These are phyloP conservation scores for Cladophialophora chaetospira DNA, from an alignment of 2,329 filamentous ascomycete genomes.

Conservation along the genomic window DNA sequence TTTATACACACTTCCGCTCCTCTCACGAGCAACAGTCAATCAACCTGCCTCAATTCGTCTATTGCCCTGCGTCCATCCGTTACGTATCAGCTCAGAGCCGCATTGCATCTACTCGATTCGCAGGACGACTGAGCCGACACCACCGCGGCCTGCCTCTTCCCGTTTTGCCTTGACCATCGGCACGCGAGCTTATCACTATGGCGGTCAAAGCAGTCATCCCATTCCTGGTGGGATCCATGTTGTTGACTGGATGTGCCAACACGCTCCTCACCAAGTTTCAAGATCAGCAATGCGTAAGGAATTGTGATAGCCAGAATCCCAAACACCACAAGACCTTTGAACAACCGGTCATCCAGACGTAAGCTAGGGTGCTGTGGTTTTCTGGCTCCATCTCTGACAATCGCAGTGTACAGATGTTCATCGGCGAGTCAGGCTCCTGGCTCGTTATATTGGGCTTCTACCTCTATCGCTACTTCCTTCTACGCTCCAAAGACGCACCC, in stretches of 20 bases:
- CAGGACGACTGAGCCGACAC: no score
- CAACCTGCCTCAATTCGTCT: not conserved
- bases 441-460: conserved; percentile 74
- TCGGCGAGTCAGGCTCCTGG: conserved; percentile 96
- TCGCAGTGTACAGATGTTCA: conserved; percentile 81
- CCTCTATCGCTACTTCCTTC: conserved; percentile 56
- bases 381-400: conserved; percentile 15
- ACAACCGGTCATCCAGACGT: conserved; percentile 92
- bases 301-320: conserved; percentile 74
- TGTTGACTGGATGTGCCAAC: conserved; percentile 93
- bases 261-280: conserved; percentile 90
- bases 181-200: conserved; percentile 54
- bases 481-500: conserved; percentile 43
- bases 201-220: conserved; percentile 72
- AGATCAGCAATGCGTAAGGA: conserved; percentile 95
- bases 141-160: not conserved
- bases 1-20: not conserved
- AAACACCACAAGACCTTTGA: conserved; percentile 75
- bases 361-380: conserved; percentile 28
- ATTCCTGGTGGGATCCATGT: conserved; percentile 91
- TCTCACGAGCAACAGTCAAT: not conserved
- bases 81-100: not conserved
- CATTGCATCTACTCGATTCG: not conserved
- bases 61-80: not conserved
- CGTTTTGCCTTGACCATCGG: not conserved